Conservation (phyloP, 768 basidiomycete genomes). For the Lentinula edodes region DNA sequence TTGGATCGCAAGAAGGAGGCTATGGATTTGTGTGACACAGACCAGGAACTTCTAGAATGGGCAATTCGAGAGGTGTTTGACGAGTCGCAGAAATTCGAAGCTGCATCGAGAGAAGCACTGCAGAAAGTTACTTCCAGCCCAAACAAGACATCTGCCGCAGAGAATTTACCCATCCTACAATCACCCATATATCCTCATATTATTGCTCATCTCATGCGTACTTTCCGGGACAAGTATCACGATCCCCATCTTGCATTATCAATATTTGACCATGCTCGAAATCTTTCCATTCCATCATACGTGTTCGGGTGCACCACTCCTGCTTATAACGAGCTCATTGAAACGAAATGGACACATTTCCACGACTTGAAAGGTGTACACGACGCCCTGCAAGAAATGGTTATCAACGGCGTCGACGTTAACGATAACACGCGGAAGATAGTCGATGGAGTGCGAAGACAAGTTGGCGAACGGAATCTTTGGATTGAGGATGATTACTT, state of each 20-base stretch:
- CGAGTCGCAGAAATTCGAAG: slow-evolving; percentile 45
- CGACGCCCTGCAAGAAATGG: slow-evolving; percentile 76
- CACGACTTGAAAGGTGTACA: slow-evolving; percentile 75
- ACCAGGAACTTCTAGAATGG: slow-evolving; percentile 72
- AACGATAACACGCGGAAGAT: slow-evolving; percentile 57
- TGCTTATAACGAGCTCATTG: slow-evolving; percentile 84
- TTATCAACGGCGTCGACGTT: slow-evolving; percentile 64
- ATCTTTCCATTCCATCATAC: slow-evolving; percentile 72
- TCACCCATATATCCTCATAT: slow-evolving; percentile 69
- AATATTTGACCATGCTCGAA: slow-evolving; percentile 76
- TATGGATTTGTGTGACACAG: slow-evolving; percentile 64
- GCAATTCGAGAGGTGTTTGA: slow-evolving; percentile 63
- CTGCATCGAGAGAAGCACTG: slow-evolving; percentile 35
- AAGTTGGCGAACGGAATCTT: slow-evolving; percentile 50
- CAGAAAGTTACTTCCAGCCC: slow-evolving; percentile 20
- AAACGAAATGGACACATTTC: slow-evolving; percentile 81
- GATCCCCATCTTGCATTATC: slow-evolving; percentile 80
- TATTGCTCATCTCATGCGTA: slow-evolving; percentile 70
- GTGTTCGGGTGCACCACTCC: slow-evolving; percentile 86
- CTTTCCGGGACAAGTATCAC: slow-evolving; percentile 70
- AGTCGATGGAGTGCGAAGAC: slow-evolving; percentile 57
- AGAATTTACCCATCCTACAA: slow-evolving; percentile 38
- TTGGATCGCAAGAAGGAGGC: slow-evolving; percentile 69
- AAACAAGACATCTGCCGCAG: slow-evolving; percentile 4
- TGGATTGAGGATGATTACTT: slow-evolving; percentile 45